Evolutionary conservation across 495 filamentous ascomycete genomes (phyloP).

Genomic region (Penicillium waksmanii): DNA sequence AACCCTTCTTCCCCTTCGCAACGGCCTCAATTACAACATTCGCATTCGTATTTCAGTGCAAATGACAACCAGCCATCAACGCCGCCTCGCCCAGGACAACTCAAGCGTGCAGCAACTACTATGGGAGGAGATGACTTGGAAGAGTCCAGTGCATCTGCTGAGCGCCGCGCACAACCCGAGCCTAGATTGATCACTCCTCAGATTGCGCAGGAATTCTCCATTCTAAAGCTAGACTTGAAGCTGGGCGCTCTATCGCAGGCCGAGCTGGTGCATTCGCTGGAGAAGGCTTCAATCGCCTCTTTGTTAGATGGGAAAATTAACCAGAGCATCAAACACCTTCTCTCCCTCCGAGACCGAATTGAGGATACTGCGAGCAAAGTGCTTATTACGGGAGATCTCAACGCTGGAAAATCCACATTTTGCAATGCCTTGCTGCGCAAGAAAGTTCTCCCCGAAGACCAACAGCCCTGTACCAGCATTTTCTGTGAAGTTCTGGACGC

Average conservation of each 20-base stretch:
- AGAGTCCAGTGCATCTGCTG: slow-evolving; percentile 73
- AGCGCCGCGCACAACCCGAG: slow-evolving; percentile 58
- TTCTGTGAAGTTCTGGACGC: slow-evolving; percentile 97
- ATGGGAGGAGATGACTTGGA: slow-evolving; percentile 59
- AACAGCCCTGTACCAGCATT: slow-evolving; percentile 98
- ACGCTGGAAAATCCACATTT: slow-evolving; percentile 97
- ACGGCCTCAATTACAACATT: slow-evolving; percentile 54
- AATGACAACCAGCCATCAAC: slow-evolving; percentile 38
- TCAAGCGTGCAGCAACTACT: slow-evolving; percentile 74
- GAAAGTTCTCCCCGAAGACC: slow-evolving; percentile 93
- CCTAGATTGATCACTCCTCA: slow-evolving; percentile 86
- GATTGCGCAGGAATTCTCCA: slow-evolving; percentile 93
- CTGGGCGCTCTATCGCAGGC: slow-evolving; percentile 82
- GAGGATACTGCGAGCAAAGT: slow-evolving; percentile 98
- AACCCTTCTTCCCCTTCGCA: slow-evolving; percentile 49
- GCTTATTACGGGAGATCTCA: slow-evolving; percentile 93
- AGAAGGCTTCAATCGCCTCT: slow-evolving; percentile 86
- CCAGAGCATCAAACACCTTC: slow-evolving; percentile 87
- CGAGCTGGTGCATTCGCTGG: slow-evolving; percentile 94
- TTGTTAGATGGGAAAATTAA: slow-evolving; percentile 92
- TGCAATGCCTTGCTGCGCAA: slow-evolving; percentile 93
- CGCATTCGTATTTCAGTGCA: slow-evolving; percentile 47
- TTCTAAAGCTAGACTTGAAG: slow-evolving; percentile 92
- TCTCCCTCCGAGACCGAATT: slow-evolving; percentile 85
- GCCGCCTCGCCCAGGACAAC: slow-evolving; percentile 51